phyloP scores from a whole-genome alignment of 1,284 basidiomycete genomes.

The Takashimella tepidaria region DNA sequence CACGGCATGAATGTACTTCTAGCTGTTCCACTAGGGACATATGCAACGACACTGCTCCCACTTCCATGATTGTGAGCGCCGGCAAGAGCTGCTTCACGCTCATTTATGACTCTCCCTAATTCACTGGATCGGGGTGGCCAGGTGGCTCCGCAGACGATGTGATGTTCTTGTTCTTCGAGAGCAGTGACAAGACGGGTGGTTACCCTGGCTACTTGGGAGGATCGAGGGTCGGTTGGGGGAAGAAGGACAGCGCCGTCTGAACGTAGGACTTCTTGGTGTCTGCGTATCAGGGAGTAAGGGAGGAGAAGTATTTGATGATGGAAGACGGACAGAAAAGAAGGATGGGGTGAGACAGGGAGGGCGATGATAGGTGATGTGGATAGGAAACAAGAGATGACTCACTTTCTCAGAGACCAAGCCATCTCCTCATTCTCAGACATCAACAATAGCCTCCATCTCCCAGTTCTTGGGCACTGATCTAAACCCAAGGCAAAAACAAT shows the following conservation, averaged over 20 bases:
- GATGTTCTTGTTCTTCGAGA: conserved; percentile 46
- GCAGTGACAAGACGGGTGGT: conserved; percentile 43
- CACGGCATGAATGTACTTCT: conserved; percentile 44
- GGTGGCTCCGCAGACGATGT: conserved; percentile 44
- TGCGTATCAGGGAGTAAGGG: conserved; percentile 10
- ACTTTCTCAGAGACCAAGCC: conserved; percentile 51
- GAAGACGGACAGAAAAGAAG: neutral
- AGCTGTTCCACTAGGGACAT: conserved; percentile 45
- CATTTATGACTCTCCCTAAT: conserved; percentile 27
- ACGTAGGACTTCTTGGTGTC: conserved; percentile 48
- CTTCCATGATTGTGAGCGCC: conserved; percentile 1
- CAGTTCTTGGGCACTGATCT: conserved; percentile 50
- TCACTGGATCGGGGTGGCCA: conserved; percentile 44
- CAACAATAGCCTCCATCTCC: conserved; percentile 52
- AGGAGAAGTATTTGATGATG: neutral
- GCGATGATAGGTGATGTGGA: neutral
- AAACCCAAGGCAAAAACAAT: conserved; percentile 52
- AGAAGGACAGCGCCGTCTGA: conserved; percentile 49
- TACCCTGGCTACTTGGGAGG: conserved; percentile 43
- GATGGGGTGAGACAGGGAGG: neutral
- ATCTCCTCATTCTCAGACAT: conserved; percentile 53
- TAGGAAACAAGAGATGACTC: conserved; percentile 9
- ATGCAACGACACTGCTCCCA: conserved; percentile 13
- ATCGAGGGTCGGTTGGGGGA: conserved; percentile 43
- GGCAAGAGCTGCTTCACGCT: conserved; percentile 25